Conservation (phyloP, 2,329 filamentous ascomycete species). For the Penicillium sp. region DNA sequence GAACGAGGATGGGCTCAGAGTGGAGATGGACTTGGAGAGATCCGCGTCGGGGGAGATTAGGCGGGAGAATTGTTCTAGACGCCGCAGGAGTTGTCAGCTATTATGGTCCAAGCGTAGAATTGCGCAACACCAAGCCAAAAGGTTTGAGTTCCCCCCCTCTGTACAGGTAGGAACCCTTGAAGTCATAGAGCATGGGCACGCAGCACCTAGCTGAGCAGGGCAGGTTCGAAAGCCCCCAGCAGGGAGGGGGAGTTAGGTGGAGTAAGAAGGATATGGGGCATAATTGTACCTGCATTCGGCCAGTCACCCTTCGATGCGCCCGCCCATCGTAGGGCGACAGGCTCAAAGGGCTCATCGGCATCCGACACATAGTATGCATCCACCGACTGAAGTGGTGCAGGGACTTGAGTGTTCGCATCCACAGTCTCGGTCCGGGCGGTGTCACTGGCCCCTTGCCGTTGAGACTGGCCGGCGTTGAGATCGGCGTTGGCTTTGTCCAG, state of each 20-base stretch:
- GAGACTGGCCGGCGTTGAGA: slow-evolving; percentile 30
- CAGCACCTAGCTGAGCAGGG: no score
- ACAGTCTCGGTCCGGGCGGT: slow-evolving; percentile 34
- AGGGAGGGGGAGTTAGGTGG: no score
- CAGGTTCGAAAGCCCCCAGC: no score
- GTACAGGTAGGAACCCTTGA: no score
- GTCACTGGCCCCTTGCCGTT: slow-evolving; percentile 19
- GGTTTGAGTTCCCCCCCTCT: no score
- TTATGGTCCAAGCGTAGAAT: not conserved
- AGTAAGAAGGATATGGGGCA: not conserved
- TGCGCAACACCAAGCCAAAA: not conserved
- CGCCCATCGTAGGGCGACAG: slow-evolving; percentile 60
- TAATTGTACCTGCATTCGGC: slow-evolving; percentile 30
- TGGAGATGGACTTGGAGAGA: slow-evolving; percentile 46
- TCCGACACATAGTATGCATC: slow-evolving; percentile 71
- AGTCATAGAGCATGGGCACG: no score
- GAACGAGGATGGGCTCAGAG: slow-evolving; percentile 64
- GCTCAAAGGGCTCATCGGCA: slow-evolving; percentile 77
- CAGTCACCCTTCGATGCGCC: slow-evolving; percentile 28
- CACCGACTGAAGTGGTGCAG: slow-evolving; percentile 51
- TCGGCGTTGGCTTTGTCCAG: slow-evolving; percentile 81
- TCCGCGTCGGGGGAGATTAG: slow-evolving; percentile 47
- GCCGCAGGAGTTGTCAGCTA: slow-evolving; percentile 7
- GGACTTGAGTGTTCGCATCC: slow-evolving; percentile 51
- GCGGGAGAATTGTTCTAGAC: slow-evolving; percentile 60